A percentile compares a stretch with the other conserved stretches of the same genome.
Conservation (phyloP, 2,329 filamentous ascomycete genomes). For the Paracoccidioides lutzii region DNA sequence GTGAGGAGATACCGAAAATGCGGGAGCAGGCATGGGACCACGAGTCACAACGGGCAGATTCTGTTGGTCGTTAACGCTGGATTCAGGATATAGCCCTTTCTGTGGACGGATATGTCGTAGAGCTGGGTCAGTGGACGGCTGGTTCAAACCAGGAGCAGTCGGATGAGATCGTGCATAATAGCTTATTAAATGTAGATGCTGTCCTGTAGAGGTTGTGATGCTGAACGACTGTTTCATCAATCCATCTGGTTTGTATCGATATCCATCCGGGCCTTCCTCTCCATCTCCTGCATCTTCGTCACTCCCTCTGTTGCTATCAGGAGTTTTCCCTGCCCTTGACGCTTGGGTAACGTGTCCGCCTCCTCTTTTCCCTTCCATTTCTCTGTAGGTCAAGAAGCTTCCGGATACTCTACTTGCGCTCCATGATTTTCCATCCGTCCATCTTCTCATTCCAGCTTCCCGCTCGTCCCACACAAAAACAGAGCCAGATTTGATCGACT, state of each 20-base stretch:
- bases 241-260: conserved; percentile 89
- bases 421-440: conserved; percentile 99
- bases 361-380: conserved; percentile 97
- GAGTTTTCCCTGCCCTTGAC: conserved; percentile 57
- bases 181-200: conserved; percentile 93
- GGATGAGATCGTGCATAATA: conserved; percentile 80
- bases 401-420: conserved; percentile 94
- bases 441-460: conserved; percentile 93
- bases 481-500: conserved; percentile 89
- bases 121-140: conserved; percentile 67
- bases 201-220: conserved; percentile 80
- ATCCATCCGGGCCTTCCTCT: conserved; percentile 70
- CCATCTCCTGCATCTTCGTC: conserved; percentile 65
- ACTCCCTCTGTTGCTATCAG: conserved; percentile 66
- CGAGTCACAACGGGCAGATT: conserved; percentile 70
- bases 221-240: conserved; percentile 99
- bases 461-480: conserved; percentile 99
- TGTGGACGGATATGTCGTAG: conserved; percentile 72
- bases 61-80: conserved; percentile 74
- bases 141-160: conserved; percentile 57
- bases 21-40: conserved; percentile 49
- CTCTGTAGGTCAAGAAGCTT: conserved; percentile 91
- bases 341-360: conserved; percentile 52
- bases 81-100: conserved; percentile 96
- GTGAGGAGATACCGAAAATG: conserved; percentile 41